Evolutionary conservation across 2,329 filamentous ascomycete species (phyloP), one percentile per base, ranked within the genome.

Genomic region (Colletotrichum chlorophyti): DNA sequence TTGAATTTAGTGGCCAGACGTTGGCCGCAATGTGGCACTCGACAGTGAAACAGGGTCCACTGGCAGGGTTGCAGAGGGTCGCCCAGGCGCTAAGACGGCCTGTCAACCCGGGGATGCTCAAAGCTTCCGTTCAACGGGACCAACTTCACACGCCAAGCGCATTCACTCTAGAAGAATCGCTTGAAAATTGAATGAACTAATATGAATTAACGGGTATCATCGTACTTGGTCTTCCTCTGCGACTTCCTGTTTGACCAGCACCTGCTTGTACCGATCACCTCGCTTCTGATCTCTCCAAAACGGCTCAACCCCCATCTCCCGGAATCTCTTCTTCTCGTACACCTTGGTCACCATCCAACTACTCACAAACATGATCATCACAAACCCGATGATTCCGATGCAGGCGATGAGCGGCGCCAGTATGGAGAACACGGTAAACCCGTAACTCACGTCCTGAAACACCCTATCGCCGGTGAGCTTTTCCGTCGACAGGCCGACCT

Each of bases 391-490:
- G 17, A 68, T 23, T 3, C 69, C 61, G 5, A 70, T 41, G n/a
- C 52, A 62, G 21, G 53, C 59, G 21, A 65, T 49, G 8, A 79
- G 60, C 1, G 78, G 79, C 4, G 68, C 72, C 6, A 80, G 12
- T 23, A 83, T 79, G 0, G 77, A 70, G 52, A 83, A 81, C 5
- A 82, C 65, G 3, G 77, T 75, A 53, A 84, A 82, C 2, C 78
- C 79, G 58, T 79, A 79, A 1, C 75, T 75, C 1, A 73, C 78
- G 8, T 54, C 48, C 63, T 78, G 73, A 63, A 83, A 84, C 0
- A 63, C 53, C 0, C 58, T n/a, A 59, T 72, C 77, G 0, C 67
- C 60, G 1, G 41, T 43, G 1, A 80, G 69, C 21, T 41, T 40
- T 2, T 71, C 60, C 0, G 73, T 78, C 3, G 72, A 70, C 10